A percentile compares a stretch with the other conserved stretches of the same genome.
Evolutionary conservation across 306 rosid genomes (phyloP).

Genomic region (Lagenaria siceraria): DNA sequence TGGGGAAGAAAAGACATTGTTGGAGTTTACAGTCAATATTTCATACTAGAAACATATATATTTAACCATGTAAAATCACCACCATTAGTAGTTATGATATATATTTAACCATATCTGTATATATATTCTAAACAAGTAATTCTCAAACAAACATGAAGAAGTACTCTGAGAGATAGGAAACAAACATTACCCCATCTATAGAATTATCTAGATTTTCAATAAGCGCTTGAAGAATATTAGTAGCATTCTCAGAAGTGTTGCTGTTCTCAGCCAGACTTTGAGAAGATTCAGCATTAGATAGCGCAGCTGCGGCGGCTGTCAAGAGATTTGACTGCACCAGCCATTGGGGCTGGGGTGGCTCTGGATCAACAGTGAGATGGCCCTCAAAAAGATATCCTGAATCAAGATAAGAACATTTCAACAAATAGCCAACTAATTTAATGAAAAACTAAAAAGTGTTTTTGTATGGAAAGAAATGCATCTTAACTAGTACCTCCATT

Average conservation of each 20-base stretch:
- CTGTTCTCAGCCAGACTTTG: slow-evolving; percentile 26
- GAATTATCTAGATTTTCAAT: slow-evolving; percentile 48
- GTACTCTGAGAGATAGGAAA: background rate
- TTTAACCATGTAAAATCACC: background rate
- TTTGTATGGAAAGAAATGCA: background rate
- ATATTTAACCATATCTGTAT: no score
- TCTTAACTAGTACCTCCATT: slow-evolving; percentile 31
- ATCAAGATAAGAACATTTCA: background rate
- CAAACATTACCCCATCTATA: slow-evolving; percentile 42
- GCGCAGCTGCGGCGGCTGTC: slow-evolving; percentile 52
- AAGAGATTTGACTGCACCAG: slow-evolving; percentile 65
- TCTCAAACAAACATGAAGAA: background rate
- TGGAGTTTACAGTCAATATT: background rate
- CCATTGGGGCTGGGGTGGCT: slow-evolving; percentile 92
- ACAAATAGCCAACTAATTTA: background rate
- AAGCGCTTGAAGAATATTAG: slow-evolving; percentile 49
- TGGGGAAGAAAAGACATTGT: background rate
- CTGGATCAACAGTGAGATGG: slow-evolving; percentile 81
- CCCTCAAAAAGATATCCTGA: slow-evolving; percentile 94
- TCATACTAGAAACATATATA: no score
- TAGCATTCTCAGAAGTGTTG: slow-evolving; percentile 24
- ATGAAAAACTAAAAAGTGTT: background rate
- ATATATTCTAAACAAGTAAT: background rate
- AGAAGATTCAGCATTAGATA: slow-evolving; percentile 52
- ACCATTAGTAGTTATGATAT: background rate